Conservation (phyloP, 495 filamentous ascomycete genomes). For the Aspergillus nanangensis region DNA sequence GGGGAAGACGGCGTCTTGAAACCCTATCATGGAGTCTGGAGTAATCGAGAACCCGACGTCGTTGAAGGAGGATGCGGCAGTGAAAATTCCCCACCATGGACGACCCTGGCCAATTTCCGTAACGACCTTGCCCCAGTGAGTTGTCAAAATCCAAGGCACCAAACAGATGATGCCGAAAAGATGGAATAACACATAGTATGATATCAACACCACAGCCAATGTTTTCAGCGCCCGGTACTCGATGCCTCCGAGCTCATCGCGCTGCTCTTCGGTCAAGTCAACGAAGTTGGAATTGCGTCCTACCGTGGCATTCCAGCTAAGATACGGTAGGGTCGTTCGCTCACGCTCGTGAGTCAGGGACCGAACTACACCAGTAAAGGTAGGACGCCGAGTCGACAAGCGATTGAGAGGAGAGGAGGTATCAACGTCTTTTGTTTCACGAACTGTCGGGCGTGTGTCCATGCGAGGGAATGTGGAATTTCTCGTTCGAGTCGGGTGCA, state of each 20-base stretch:
- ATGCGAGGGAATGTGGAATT: slow-evolving; percentile 36
- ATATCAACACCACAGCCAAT: slow-evolving; percentile 67
- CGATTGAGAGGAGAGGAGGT: slow-evolving; percentile 13
- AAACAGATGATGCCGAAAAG: slow-evolving; percentile 67
- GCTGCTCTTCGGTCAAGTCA: slow-evolving; percentile 80
- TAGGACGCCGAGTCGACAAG: slow-evolving; percentile 25
- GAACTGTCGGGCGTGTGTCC: slow-evolving; percentile 34
- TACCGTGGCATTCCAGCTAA: slow-evolving; percentile 89
- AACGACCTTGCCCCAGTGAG: slow-evolving; percentile 57
- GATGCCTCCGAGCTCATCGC: slow-evolving; percentile 90
- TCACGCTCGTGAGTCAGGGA: slow-evolving; percentile 41
- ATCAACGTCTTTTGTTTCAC: slow-evolving; percentile 30
- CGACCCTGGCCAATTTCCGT: slow-evolving; percentile 54
- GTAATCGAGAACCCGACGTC: slow-evolving; percentile 85
- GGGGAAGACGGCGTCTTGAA: slow-evolving; percentile 69
- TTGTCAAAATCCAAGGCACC: slow-evolving; percentile 72
- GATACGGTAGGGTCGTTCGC: slow-evolving; percentile 66
- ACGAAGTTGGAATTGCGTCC: slow-evolving; percentile 90
- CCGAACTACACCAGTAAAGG: slow-evolving; percentile 31
- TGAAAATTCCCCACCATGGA: slow-evolving; percentile 91
- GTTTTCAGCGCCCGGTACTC: slow-evolving; percentile 91
- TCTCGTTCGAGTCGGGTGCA: slow-evolving; percentile 26
- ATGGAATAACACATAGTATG: slow-evolving; percentile 74
- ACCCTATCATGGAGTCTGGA: slow-evolving; percentile 88
- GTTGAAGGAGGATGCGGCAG: slow-evolving; percentile 78